Conservation (phyloP, 805 yeast genomes). For the Kluyveromyces aestuarii region DNA sequence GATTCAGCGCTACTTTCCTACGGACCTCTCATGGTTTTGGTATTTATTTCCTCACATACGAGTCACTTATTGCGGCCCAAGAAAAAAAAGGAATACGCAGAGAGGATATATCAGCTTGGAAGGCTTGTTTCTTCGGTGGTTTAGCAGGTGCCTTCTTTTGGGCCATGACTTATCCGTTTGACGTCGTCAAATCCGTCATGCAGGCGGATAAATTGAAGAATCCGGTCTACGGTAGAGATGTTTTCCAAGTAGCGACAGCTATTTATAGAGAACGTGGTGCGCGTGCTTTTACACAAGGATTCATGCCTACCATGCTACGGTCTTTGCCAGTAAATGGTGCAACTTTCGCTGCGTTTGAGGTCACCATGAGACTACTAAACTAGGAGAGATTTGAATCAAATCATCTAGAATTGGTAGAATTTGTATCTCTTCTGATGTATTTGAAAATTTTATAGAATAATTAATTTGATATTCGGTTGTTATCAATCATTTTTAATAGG, state of each 20-base stretch:
- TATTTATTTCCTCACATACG: conserved; percentile 80
- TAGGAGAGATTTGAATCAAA: conserved; percentile 29
- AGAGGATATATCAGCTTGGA: conserved; percentile 78
- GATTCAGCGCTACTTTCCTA: conserved; percentile 69
- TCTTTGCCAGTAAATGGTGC: conserved; percentile 99
- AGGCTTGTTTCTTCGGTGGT: conserved; percentile 82
- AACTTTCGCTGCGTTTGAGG: conserved; percentile 88
- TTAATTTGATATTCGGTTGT: no score
- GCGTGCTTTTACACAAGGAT: conserved; percentile 82
- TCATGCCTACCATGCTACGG: conserved; percentile 83
- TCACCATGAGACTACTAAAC: conserved; percentile 58
- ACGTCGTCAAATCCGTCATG: conserved; percentile 81
- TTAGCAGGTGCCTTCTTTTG: conserved; percentile 85
- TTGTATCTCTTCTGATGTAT: neutral
- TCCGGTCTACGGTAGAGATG: conserved; percentile 51
- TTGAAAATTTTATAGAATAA: no score
- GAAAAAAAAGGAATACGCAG: conserved; percentile 38
- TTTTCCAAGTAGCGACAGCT: conserved; percentile 49
- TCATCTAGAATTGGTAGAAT: no score
- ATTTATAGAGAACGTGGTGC: conserved; percentile 53
- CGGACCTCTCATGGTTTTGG: conserved; percentile 90
- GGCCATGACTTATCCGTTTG: conserved; percentile 79
- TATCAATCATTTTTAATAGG: no score
- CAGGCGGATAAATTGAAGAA: conserved; percentile 61
- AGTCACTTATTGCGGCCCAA: conserved; percentile 63